Evolutionary conservation across 1,284 basidiomycete species (phyloP), one percentile per base, ranked within the genome.

Genomic region (Leccinum variabile): DNA sequence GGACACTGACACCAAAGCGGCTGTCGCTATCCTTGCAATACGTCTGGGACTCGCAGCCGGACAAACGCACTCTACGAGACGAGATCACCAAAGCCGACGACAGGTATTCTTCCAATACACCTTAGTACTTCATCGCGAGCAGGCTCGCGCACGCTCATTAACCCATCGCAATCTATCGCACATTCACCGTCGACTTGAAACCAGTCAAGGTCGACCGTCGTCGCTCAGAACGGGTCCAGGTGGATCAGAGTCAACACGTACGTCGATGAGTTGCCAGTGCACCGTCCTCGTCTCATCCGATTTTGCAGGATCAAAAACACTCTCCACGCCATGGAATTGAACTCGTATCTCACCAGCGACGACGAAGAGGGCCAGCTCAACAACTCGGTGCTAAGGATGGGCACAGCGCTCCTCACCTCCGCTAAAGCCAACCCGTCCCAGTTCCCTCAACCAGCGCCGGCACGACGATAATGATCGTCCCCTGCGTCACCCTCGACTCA

Each of bases 171-270:
- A 32, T 32, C 30, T 32, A 32, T 32, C 30, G 30, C 30, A 32
- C 28, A 28, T 32, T 32, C 30, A 32, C 30, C 30, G 30, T 32
- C 8, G 30, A 32, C 30, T 32, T 35, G 33, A 35, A 35, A 28
- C 50, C 62, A 8, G 81, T 85, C n/a, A 92, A 91, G 68, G 86
- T 94, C 0, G 93, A 95, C 70, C 30, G 81, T 94, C 5, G 86
- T 94, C 28, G 87, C 89, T 2, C 83, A 91, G 49, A 83, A 86
- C 59, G 22, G 22, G 22, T 22, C 22, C 22, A 22, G 22, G 92
- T 95, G 92, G 92, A 87, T 92, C 39, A 81, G 92, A 67, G 83
- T 95, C 28, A 94, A 94, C 77, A 94, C 92, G 92, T 93, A 68
- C 72, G 89, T 85, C 46, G 54, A 18, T 59, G n/a, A 18, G 22